These are phyloP conservation scores for Kodamaea ohmeri DNA, from an alignment of 1,139 yeast genomes.

Conservation along the genomic window DNA sequence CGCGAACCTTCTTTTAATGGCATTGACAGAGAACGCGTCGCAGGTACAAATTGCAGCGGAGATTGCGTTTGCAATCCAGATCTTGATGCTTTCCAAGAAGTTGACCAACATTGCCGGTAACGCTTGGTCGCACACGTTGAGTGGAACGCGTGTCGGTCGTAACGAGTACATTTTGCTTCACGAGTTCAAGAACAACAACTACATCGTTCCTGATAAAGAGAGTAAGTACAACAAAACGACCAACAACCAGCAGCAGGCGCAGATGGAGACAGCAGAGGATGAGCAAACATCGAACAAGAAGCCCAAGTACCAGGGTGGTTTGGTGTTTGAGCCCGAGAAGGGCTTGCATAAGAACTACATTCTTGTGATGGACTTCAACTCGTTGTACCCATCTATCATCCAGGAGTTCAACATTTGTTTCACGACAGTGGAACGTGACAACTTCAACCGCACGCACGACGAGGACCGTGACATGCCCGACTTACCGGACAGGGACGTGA, in stretches of 20 bases:
- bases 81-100: conserved; percentile 85
- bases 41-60: conserved; percentile 75
- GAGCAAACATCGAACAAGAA: conserved; percentile 61
- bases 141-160: conserved; percentile 96
- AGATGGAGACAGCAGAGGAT: conserved; percentile 41
- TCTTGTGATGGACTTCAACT: conserved; percentile 96
- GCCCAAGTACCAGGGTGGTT: conserved; percentile 91
- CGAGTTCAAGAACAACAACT: conserved; percentile 80
- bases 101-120: conserved; percentile 94
- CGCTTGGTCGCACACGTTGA: conserved; percentile 93
- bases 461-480: conserved; percentile 70
- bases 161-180: conserved; percentile 91
- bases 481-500: conserved; percentile 57
- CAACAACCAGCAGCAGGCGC: conserved; percentile 37
- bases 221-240: conserved; percentile 47
- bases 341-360: conserved; percentile 89
- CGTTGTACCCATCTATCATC: conserved; percentile 94
- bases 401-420: conserved; percentile 97
- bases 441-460: conserved; percentile 40
- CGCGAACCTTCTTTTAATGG: conserved; percentile 63
- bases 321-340: conserved; percentile 94
- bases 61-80: conserved; percentile 78
- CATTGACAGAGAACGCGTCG: conserved; percentile 64
- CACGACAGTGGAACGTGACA: conserved; percentile 83
- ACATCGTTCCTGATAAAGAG: conserved; percentile 87